Percentiles rank a stretch among this genome's conserved stretches.
These are phyloP conservation scores for Medicago ruthenica DNA, from an alignment of 306 rosid species.

Conservation along the genomic window DNA sequence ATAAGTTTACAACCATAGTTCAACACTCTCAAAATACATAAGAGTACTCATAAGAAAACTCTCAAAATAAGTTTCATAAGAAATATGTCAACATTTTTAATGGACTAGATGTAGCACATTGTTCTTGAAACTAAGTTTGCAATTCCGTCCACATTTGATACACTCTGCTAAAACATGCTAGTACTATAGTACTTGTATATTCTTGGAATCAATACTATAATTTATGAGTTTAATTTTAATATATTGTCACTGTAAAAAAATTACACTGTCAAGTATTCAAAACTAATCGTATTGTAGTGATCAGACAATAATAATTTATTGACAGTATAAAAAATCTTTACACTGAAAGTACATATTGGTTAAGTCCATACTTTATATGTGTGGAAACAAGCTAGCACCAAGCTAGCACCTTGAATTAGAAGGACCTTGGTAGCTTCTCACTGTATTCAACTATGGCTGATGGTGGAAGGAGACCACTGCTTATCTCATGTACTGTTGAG, in stretches of 20 bases:
- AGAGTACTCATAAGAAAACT: too few species aligned
- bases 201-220: too few species aligned
- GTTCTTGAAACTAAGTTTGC: too few species aligned
- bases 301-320: not conserved
- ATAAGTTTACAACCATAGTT: too few species aligned
- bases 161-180: too few species aligned
- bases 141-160: too few species aligned
- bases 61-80: too few species aligned
- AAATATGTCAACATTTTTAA: too few species aligned
- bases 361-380: not conserved
- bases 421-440: constrained; percentile 66
- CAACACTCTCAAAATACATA: too few species aligned
- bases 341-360: not conserved
- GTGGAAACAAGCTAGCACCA: not conserved
- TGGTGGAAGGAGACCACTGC: constrained; percentile 84
- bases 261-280: not conserved
- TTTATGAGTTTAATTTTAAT: not conserved
- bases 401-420: constrained; percentile 38
- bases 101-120: too few species aligned
- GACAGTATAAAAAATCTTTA: not conserved
- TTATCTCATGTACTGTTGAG: constrained; percentile 86
- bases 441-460: constrained; percentile 87
- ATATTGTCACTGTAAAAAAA: too few species aligned
- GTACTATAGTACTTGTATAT: too few species aligned
- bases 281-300: not conserved